phyloP scores from a whole-genome alignment of 345 rosid genomes.

The Microthlaspi erraticum region DNA sequence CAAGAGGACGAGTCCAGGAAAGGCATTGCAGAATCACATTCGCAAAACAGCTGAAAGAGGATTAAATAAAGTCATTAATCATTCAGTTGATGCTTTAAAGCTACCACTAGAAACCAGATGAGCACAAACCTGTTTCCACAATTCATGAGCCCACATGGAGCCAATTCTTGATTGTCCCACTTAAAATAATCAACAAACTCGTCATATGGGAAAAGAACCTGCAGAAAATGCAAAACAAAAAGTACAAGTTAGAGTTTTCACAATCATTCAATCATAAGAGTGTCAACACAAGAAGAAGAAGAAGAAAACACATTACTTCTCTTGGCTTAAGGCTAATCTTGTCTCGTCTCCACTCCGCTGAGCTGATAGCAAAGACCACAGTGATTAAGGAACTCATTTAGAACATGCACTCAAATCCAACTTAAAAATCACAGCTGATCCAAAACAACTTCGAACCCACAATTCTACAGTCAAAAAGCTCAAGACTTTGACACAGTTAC shows the following conservation, averaged over 20 bases:
- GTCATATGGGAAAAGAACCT: constrained; percentile 94
- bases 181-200: constrained; percentile 75
- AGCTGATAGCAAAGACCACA: constrained; percentile 51
- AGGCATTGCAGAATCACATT: constrained; percentile 96
- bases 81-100: constrained; percentile 11
- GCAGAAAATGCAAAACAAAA: constrained; percentile 36
- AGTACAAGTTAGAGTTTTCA: constrained; percentile 12
- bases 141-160: constrained; percentile 91
- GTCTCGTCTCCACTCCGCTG: constrained; percentile 64
- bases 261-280: constrained; percentile 5
- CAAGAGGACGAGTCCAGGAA: constrained; percentile 84
- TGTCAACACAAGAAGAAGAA: not conserved
- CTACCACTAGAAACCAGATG: not conserved
- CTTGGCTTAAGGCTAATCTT: constrained; percentile 56
- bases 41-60: constrained; percentile 82
- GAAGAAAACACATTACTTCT: constrained; percentile 51
- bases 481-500: not conserved
- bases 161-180: constrained; percentile 64
- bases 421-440: constrained; percentile 22
- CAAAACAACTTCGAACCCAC: constrained; percentile 7
- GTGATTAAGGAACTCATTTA: not conserved
- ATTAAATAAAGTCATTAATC: constrained; percentile 6
- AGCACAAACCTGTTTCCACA: constrained; percentile 92
- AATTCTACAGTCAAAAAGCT: constrained; percentile 15
- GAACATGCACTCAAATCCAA: not conserved